Evolutionary conservation across 805 yeast species (phyloP), one percentile per base, ranked within the genome.

Genomic region (Saccharomycopsis olivae): DNA sequence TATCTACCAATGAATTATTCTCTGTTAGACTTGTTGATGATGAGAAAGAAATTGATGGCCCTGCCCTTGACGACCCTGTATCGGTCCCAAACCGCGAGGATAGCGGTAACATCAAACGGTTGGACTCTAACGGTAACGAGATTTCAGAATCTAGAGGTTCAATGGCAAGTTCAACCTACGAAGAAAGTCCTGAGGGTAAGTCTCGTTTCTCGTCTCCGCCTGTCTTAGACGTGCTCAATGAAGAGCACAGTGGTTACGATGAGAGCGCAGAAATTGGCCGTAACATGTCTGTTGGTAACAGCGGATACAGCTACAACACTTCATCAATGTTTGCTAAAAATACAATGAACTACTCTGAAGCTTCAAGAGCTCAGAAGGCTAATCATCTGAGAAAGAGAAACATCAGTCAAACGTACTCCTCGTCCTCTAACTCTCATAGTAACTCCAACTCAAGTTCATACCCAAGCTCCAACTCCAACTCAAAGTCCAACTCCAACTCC

Each of bases 1-100:
- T 88, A 25, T 77, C 88, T 24, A 85, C 96, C 1, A 84, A 79
- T 37, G 89, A 85, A 54, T 68, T 87, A 35, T 69, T 86, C 53
- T 80, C 84, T 3, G 85, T 87, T 29, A 71, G 86, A 52, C 65
- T 86, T 31, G 86, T 82, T 2, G 82, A 79, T 29, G 82, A 78
- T 45, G 62, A 28, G 14, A 8, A 10, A 10, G 5, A 10, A 9
- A 15, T 10, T 9, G 14, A 8, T 28, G 14, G 15, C 10, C 25
- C 25, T 8, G 8, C 14, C 8, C 9, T n/a, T 8, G n/a, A 10
- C 5, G n/a, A 28, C 8, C 8, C 5, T 9, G 5, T 9, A 28
- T 28, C 25, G 10, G 25, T 23, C 25, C 10, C 10, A 8, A n/a
- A n/a, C n/a, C 20, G 44, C 21, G 40, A 41, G 24, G 48, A 44